Evolutionary conservation across 495 filamentous ascomycete genomes (phyloP).

Genomic region (Talaromyces ruber): DNA sequence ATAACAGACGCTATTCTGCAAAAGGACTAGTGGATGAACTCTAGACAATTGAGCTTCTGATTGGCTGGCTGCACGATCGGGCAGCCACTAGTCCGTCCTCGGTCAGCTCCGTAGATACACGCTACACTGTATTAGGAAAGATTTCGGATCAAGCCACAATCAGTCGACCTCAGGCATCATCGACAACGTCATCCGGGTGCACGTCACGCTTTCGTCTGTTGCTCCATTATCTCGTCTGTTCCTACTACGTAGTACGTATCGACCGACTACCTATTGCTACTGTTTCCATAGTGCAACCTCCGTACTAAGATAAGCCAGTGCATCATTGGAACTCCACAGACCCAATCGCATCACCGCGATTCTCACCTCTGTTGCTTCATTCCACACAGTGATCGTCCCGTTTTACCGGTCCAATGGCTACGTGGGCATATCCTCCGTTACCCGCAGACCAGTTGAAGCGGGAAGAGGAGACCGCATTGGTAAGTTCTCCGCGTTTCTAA

Average conservation of each 20-base stretch:
- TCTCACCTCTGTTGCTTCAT: background rate
- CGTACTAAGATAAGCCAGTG: too few relatives aligned
- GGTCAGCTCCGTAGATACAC: background rate
- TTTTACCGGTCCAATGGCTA: conserved; percentile 46
- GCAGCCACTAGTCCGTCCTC: background rate
- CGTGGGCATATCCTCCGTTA: conserved; percentile 69
- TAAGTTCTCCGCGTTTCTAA: conserved; percentile 30
- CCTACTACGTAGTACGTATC: background rate
- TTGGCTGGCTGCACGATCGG: background rate
- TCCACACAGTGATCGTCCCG: background rate
- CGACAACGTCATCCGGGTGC: background rate
- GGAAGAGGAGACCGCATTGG: conserved; percentile 60
- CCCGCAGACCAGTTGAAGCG: conserved; percentile 52
- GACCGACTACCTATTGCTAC: background rate
- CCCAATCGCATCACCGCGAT: background rate
- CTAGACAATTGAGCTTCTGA: background rate
- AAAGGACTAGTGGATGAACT: background rate
- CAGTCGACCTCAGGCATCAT: background rate
- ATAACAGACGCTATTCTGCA: background rate
- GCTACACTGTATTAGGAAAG: background rate
- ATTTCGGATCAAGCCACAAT: background rate
- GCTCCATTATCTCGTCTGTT: background rate
- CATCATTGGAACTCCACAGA: background rate
- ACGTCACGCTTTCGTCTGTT: background rate
- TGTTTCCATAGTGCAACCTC: too few relatives aligned